Evolutionary conservation across 140 eudicot species (phyloP).

Genomic region (Anethum foeniculum): DNA sequence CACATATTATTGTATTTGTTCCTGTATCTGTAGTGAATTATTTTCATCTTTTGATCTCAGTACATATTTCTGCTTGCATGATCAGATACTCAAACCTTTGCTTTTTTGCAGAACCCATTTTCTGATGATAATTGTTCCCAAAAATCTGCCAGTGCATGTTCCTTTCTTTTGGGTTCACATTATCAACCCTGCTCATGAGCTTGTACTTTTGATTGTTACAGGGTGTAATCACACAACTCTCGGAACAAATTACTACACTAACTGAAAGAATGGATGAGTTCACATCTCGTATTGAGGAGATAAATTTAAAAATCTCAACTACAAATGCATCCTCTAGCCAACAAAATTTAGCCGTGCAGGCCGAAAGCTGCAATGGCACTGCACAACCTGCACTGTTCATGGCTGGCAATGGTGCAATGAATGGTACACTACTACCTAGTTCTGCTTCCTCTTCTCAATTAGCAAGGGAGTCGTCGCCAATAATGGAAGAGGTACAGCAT

Average conservation of each 20-base stretch:
- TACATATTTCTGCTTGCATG: background rate
- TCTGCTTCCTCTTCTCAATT: slow-evolving; percentile 76
- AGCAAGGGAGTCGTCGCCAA: slow-evolving; percentile 65
- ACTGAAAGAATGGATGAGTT: slow-evolving; percentile 94
- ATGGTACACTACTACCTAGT: slow-evolving; percentile 45
- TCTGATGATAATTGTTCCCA: background rate
- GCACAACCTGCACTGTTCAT: slow-evolving; percentile 51
- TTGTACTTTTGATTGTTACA: slow-evolving; percentile 21
- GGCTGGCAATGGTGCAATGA: slow-evolving; percentile 66
- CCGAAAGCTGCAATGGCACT: slow-evolving; percentile 71
- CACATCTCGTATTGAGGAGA: slow-evolving; percentile 80
- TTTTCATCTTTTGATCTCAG: background rate
- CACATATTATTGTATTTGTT: background rate
- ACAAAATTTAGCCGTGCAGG: slow-evolving; percentile 70
- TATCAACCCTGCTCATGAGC: background rate
- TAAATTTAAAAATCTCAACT: slow-evolving; percentile 48
- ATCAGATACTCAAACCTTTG: background rate
- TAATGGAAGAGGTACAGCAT: slow-evolving; percentile 74
- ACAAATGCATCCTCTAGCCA: slow-evolving; percentile 59
- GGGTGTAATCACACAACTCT: slow-evolving; percentile 72
- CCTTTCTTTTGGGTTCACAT: background rate
- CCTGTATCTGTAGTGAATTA: background rate
- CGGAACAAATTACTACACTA: slow-evolving; percentile 82
- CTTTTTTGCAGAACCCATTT: background rate
- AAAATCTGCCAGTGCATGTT: background rate